Conservation (phyloP, 73 alveolate genomes). For the Paramecium bursaria region DNA sequence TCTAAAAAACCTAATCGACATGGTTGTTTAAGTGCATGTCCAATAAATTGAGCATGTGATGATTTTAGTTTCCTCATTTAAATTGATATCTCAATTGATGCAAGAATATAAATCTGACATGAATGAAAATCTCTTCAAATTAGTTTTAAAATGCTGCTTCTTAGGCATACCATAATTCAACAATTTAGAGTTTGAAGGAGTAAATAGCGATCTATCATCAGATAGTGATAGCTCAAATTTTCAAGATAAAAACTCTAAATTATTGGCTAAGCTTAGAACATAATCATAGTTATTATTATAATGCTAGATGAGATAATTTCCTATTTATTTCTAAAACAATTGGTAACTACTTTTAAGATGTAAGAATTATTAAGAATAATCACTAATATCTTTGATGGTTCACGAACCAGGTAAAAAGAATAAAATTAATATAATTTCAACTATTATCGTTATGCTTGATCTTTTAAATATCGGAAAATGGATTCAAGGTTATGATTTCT, state of each 20-base stretch:
- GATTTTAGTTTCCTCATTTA: no score
- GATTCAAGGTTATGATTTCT: constrained; percentile 32
- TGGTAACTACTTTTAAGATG: constrained; percentile 8
- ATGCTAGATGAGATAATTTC: constrained; percentile 5
- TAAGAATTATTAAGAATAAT: neutral
- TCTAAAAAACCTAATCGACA: no score
- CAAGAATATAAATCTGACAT: no score
- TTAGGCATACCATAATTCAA: constrained; percentile 14
- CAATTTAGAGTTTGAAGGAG: neutral
- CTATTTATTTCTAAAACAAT: constrained; percentile 27
- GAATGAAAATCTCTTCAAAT: no score
- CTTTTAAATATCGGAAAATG: constrained; percentile 21
- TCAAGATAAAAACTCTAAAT: neutral
- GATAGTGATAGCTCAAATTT: neutral
- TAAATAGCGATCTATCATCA: neutral
- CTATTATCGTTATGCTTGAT: neutral
- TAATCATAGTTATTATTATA: neutral
- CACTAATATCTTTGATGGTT: neutral
- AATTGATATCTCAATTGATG: no score
- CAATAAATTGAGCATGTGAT: no score
- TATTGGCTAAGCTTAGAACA: constrained; percentile 22
- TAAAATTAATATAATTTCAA: constrained; percentile 4
- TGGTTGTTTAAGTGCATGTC: no score
- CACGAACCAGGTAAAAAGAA: constrained; percentile 33
- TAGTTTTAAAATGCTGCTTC: constrained; percentile 18